phyloP scores from a whole-genome alignment of 1,139 yeast genomes.

The Lodderomyces orthopsilosis region DNA sequence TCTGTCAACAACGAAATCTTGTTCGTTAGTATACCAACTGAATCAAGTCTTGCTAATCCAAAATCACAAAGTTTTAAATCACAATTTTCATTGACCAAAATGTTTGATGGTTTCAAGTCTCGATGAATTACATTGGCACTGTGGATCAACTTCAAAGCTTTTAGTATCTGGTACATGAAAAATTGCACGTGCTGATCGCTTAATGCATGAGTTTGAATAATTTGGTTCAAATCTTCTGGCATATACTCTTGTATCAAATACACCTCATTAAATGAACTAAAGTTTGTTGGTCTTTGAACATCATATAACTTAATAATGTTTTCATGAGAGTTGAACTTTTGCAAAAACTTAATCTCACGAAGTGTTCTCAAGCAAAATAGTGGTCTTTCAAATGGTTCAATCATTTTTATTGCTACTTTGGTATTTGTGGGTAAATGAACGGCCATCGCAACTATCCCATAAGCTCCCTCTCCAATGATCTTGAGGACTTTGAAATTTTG shows the following conservation, averaged over 20 bases:
- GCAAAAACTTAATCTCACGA: conserved; percentile 81
- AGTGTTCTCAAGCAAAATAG: conserved; percentile 89
- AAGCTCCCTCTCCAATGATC: conserved; percentile 97
- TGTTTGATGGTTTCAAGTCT: conserved; percentile 87
- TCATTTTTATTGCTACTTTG: conserved; percentile 91
- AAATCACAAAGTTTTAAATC: conserved; percentile 93
- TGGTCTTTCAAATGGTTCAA: conserved; percentile 88
- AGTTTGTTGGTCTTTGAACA: conserved; percentile 80
- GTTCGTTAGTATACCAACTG: conserved; percentile 17
- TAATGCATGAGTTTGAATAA: conserved; percentile 78
- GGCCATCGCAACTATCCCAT: conserved; percentile 94
- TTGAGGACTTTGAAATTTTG: conserved; percentile 78
- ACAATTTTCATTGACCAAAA: conserved; percentile 85
- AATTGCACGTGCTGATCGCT: conserved; percentile 94
- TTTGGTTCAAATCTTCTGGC: conserved; percentile 94
- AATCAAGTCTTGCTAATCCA: conserved; percentile 70
- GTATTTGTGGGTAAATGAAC: conserved; percentile 83
- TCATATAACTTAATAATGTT: conserved; percentile 89
- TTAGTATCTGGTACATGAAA: conserved; percentile 83
- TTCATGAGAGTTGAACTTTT: conserved; percentile 80
- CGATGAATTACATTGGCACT: conserved; percentile 89
- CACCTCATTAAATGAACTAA: conserved; percentile 78
- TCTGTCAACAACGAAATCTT: conserved; percentile 70
- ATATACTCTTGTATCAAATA: conserved; percentile 91
- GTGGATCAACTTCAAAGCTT: conserved; percentile 89